Conservation (phyloP, 1,139 yeast genomes). For the Zygoascus meyerae region DNA sequence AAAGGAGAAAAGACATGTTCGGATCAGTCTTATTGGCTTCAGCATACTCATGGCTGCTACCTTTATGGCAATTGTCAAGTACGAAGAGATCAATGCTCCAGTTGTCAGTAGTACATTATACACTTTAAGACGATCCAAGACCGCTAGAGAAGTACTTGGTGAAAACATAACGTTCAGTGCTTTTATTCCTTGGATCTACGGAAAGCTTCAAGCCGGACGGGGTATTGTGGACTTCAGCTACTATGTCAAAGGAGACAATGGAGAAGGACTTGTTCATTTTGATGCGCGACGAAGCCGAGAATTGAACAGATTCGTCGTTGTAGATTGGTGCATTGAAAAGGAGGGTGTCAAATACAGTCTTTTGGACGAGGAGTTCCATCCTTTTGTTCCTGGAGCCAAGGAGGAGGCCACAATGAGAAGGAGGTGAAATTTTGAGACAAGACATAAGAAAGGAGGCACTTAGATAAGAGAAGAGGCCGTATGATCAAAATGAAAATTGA, state of each 20-base stretch:
- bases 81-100: constrained; percentile 86
- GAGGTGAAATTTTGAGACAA: neutral
- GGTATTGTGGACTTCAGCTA: constrained; percentile 74
- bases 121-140: constrained; percentile 70
- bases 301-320: constrained; percentile 29
- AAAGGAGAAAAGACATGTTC: constrained; percentile 45
- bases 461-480: too few relatives aligned
- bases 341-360: constrained; percentile 27
- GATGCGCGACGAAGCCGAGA: constrained; percentile 30
- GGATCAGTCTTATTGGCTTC: constrained; percentile 54
- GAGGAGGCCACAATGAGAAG: constrained; percentile 28
- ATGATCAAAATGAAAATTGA: too few relatives aligned
- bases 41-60: constrained; percentile 59
- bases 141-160: constrained; percentile 64
- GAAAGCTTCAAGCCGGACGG: constrained; percentile 73
- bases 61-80: constrained; percentile 73
- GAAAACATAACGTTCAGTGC: constrained; percentile 63
- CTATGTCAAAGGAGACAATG: constrained; percentile 54
- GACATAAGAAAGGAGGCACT: too few relatives aligned
- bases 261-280: constrained; percentile 33
- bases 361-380: constrained; percentile 34
- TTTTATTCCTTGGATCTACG: constrained; percentile 84
- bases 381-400: constrained; percentile 32
- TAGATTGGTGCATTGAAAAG: constrained; percentile 34
- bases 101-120: constrained; percentile 82